These are phyloP conservation scores for Fusarium illudens DNA, from an alignment of 2,329 filamentous ascomycete genomes.

Conservation along the genomic window DNA sequence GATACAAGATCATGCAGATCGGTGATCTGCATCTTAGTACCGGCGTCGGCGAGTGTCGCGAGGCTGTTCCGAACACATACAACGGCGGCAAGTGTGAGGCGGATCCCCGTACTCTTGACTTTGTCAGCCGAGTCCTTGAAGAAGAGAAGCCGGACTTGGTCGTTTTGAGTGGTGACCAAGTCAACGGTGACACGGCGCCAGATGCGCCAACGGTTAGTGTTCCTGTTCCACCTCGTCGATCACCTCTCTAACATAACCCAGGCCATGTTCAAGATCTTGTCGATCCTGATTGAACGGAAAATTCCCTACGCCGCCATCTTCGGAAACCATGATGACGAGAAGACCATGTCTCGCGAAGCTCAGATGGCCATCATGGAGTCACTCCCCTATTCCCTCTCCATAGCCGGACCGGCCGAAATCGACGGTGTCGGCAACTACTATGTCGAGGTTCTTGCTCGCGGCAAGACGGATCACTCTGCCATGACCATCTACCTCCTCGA, in stretches of 20 bases:
- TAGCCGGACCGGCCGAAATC: conserved; percentile 81
- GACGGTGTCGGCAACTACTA: conserved; percentile 96
- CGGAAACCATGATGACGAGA: conserved; percentile 97
- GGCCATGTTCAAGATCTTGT: conserved; percentile 93
- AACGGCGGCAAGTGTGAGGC: conserved; percentile 86
- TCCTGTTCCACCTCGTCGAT: background rate
- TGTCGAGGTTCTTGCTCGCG: conserved; percentile 85
- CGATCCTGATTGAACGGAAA: conserved; percentile 83
- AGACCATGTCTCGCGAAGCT: conserved; percentile 75
- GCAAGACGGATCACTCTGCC: conserved; percentile 83
- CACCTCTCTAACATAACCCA: conserved; percentile 44
- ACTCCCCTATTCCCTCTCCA: conserved; percentile 89
- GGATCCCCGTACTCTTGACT: conserved; percentile 90
- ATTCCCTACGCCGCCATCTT: conserved; percentile 96
- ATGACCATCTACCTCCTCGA: conserved; percentile 95
- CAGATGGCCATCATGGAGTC: conserved; percentile 89
- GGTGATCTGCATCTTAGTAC: conserved; percentile 96
- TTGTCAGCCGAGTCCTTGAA: conserved; percentile 82
- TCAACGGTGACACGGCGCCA: conserved; percentile 91
- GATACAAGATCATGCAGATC: conserved; percentile 96
- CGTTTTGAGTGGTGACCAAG: conserved; percentile 90
- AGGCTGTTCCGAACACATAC: conserved; percentile 78
- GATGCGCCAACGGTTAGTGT: conserved; percentile 83
- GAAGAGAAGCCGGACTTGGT: conserved; percentile 95
- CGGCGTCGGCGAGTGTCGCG: conserved; percentile 83